Conservation (phyloP, 768 basidiomycete genomes). For the Crucibulum laeve region DNA sequence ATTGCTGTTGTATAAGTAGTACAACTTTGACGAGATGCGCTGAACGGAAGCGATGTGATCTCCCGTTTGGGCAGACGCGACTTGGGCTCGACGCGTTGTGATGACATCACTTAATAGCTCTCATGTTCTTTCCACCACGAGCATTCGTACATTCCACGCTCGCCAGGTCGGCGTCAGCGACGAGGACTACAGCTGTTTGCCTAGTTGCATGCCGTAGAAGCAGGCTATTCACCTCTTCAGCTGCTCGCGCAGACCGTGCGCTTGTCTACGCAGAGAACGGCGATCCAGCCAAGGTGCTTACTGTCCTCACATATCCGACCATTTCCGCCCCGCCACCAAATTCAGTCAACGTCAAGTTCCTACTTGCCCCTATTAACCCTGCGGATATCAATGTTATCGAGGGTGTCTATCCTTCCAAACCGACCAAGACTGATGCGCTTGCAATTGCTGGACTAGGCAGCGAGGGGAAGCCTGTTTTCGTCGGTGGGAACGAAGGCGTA, state of each 20-base stretch:
- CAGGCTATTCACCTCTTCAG: slow-evolving; percentile 24
- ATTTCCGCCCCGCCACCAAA: slow-evolving; percentile 50
- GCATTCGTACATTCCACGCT: background rate
- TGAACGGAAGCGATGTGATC: too few relatives aligned
- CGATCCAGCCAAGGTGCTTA: slow-evolving; percentile 57
- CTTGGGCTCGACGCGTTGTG: too few relatives aligned
- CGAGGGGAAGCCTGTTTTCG: slow-evolving; percentile 36
- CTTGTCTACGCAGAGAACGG: slow-evolving; percentile 62
- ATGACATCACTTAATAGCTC: slow-evolving; percentile 6
- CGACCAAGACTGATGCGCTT: slow-evolving; percentile 33
- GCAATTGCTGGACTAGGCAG: slow-evolving; percentile 25
- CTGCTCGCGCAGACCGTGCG: slow-evolving; percentile 45
- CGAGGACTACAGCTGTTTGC: background rate
- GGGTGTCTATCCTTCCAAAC: slow-evolving; percentile 75
- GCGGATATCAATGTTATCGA: slow-evolving; percentile 80
- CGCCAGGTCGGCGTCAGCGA: background rate
- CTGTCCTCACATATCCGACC: slow-evolving; percentile 43
- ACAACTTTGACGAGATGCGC: too few relatives aligned
- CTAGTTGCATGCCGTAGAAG: background rate
- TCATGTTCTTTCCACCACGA: slow-evolving; percentile 2
- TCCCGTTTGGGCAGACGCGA: too few relatives aligned
- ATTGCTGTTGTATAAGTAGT: too few relatives aligned
- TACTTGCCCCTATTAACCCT: slow-evolving; percentile 76
- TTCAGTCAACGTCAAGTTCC: slow-evolving; percentile 61
- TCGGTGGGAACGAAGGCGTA: slow-evolving; percentile 77